Conservation (phyloP, 176 grass and related monocot genomes). For the Ensete ventricosum region DNA sequence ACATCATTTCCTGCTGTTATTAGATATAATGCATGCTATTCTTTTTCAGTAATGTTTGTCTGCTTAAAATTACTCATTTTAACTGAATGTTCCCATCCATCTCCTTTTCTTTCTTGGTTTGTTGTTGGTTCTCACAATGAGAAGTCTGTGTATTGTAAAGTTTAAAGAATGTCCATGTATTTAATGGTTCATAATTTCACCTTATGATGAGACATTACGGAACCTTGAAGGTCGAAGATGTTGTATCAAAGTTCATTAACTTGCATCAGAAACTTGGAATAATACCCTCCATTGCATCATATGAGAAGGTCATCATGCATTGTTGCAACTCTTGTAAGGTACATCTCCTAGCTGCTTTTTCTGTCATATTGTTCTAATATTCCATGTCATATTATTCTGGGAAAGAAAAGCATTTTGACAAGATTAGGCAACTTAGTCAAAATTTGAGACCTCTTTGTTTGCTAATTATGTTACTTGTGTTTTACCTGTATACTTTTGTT, state of each 20-base stretch:
- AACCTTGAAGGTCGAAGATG: slow-evolving; percentile 63
- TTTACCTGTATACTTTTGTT: neutral
- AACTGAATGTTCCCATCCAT: neutral
- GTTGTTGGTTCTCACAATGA: neutral
- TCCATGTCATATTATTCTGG: neutral
- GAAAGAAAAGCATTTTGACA: neutral
- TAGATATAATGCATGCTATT: no score
- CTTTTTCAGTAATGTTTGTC: no score
- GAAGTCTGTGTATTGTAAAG: neutral
- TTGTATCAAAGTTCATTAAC: slow-evolving; percentile 41
- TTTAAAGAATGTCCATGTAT: neutral
- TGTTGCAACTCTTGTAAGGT: slow-evolving; percentile 66
- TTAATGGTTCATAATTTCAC: neutral
- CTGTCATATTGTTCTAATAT: neutral
- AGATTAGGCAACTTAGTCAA: neutral
- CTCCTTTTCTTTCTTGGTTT: neutral
- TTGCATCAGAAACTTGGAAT: slow-evolving; percentile 67
- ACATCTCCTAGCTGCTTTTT: neutral
- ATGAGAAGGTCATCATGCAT: slow-evolving; percentile 45
- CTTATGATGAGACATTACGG: slow-evolving; percentile 16
- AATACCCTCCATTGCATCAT: slow-evolving; percentile 38
- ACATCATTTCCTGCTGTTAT: no score
- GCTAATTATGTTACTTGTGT: neutral
- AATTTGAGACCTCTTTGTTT: neutral
- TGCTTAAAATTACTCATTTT: neutral